Evolutionary conservation across 768 basidiomycete genomes (phyloP), one percentile per base, ranked within the genome.

Genomic region (Phylloporus scabripes): DNA sequence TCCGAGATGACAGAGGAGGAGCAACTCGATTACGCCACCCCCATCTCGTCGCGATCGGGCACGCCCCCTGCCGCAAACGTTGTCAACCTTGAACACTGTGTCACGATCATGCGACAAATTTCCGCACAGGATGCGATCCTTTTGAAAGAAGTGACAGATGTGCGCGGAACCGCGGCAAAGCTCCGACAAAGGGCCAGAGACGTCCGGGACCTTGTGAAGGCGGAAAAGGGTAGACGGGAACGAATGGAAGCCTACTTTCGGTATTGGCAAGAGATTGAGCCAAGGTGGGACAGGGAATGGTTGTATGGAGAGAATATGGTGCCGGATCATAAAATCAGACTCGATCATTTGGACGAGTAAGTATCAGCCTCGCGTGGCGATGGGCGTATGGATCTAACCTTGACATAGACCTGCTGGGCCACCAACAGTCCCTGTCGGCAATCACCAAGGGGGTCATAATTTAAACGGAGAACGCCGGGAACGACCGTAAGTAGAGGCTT

Each of bases 201-300:
- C n/a, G 34, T 59, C 21, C 60, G 65, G 9, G 56, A 59, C 4
- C 51, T 61, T 7, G 54, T 55, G 1, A 56, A 57, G 41, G 60
- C 54, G 0, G 62, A 66, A 47, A 48, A 12, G 24, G 62, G 53
- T 14, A 52, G 66, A 12, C 49, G 62, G 43, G 58, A 58, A 38
- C 50, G 66, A 12, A 59, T 68, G 55, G 58, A 66, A 17, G 26
- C 51, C 7, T 67, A 55, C 21, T 68, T 61, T 32, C 46, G 49
- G 26, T 58, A 64, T 29, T 68, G 67, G 63, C 53, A 55, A 23
- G 51, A 69, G 23, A 57, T 53, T 5, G 51, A 56, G 11, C 54
- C 57, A 2, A 42, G 5, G 4, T 63, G 67, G 63, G 52, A 57
- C 32, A 56, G 54, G 21, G 10, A 49, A n/a, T 66, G 66, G 66